Evolutionary conservation across 108 stramenopile species (phyloP), one percentile per base, ranked within the genome.

Genomic region (Epithemia pelagica): DNA sequence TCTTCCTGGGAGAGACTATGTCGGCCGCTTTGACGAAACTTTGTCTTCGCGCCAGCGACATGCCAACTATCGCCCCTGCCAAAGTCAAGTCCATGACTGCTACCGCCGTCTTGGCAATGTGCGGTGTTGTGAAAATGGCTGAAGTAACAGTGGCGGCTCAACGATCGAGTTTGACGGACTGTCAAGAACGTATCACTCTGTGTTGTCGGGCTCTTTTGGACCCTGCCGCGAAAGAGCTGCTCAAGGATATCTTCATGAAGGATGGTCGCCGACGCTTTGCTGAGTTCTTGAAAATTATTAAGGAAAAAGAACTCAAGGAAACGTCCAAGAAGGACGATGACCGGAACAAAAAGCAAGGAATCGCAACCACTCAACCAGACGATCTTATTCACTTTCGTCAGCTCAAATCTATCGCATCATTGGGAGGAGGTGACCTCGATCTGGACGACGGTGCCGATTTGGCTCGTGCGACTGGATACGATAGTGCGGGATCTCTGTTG

Each of bases 311-410:
- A 73, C 59, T 58, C 29, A 80, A 78, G 66, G 73, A 80, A n/a
- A 69, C 71, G 32, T 76, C 89, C 57, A 69, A 78, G 66, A 74
- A 75, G 62, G 78, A 84, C 56, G 68, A 79, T 57, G 79, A 79
- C 28, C 87, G 78, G 21, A 70, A 64, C 0, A 61, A 74, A 46
- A 25, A 23, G 25, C 66, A 71, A 18, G 61, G 15, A 24, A 32
- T 52, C 18, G 56, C 65, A 18, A 71, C 74, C 8, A 68, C 90
- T 23, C 92, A 97, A 63, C 86, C 97, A 5, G 98, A 99, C 72
- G 98, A 98, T 80, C 84, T 98, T 67, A 99, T 99, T 73, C 92
- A 96, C 81, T 97, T 99, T 81, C 92, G 99, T 21, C 99, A 99
- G 77, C 90, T 99, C 19, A 88, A 89, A 61, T 86, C 87, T 32